Base-by-base conservation (phyloP, 306 rosid genomes). In the Quercus engelmannii region DNA sequence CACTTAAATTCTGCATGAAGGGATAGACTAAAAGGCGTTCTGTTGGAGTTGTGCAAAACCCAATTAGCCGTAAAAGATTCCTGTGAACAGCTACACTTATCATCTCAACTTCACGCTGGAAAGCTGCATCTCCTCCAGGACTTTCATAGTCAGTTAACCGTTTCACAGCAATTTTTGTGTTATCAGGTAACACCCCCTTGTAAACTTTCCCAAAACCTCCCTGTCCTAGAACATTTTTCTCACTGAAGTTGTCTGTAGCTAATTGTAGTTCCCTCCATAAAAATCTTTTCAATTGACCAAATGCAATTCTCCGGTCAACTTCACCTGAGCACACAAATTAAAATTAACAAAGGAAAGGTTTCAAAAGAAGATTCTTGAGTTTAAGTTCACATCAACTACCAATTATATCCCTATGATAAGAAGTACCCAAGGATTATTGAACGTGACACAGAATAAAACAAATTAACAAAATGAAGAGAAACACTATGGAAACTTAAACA, bases 181-280 rank as follows among this genome's bases (percentile, higher is more conserved):
- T 83, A 87, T 96, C 98, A 74, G 89, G 78, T 56, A 96, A 91
- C 82, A 96, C 98, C 73, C 99, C 99, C 86, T 90, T 96, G 77
- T 96, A 96, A 76, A 96, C 98, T 87, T 93, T 96, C 83, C 99
- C 99, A 83, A 96, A 96, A 81, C 99, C 99, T 83, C 99, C 99
- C 85, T 93, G 99, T 74, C 99, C 99, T 74, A 96, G 64, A 83
- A 96, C 98, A 82, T 91, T 90, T 87, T 89, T 91, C 84, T 96
- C 98, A 51, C 88, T 91, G 83, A 96, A 96, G 78, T 83, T 89
- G 83, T 96, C 98, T 7, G 99, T 93, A 61, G 99, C 98, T 56
- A 93, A 69, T 86, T 93, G 99, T 74, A 96, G 82, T 80, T 96
- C 99, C 83, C 96, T 89, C 99, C 98, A 93, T 49, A 89, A 85